Conservation (phyloP, 352 stramenopile genomes). For the Globisporangium rhizosaccharum region DNA sequence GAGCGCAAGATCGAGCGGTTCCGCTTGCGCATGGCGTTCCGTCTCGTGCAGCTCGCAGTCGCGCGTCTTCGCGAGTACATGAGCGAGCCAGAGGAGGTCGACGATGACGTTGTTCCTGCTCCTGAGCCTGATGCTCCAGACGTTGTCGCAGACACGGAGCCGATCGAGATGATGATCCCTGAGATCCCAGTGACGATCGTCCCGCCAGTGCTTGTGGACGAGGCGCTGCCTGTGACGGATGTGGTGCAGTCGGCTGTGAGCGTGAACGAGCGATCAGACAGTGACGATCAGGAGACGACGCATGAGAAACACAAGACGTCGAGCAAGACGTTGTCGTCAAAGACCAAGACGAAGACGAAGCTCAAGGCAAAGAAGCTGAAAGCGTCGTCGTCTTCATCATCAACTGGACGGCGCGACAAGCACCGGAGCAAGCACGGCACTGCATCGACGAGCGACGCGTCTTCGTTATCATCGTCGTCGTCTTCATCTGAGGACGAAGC, state of each 20-base stretch:
- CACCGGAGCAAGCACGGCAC: not conserved
- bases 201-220: not conserved
- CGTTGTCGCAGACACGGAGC: not conserved
- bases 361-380: not conserved
- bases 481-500: not conserved
- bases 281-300: not conserved
- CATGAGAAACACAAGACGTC: constrained; percentile 2
- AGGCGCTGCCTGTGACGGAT: not conserved
- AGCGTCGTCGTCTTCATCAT: constrained; percentile 6
- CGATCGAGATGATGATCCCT: not conserved
- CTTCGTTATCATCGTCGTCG: not conserved
- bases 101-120: not conserved
- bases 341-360: not conserved
- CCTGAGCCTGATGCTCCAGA: not conserved
- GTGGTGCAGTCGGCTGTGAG: constrained; percentile 1
- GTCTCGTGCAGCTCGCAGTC: constrained; percentile 18
- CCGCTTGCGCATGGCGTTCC: constrained; percentile 26
- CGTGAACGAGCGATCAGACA: constrained; percentile 9
- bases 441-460: not conserved
- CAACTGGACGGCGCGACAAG: constrained; percentile 2
- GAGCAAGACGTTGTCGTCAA: not conserved
- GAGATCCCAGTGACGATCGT: not conserved
- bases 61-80: not conserved
- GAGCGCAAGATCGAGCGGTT: constrained; percentile 28
- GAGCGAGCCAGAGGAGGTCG: constrained; percentile 1